Conservation (phyloP, 2,329 filamentous ascomycete genomes). For the Colletotrichum filicis region DNA sequence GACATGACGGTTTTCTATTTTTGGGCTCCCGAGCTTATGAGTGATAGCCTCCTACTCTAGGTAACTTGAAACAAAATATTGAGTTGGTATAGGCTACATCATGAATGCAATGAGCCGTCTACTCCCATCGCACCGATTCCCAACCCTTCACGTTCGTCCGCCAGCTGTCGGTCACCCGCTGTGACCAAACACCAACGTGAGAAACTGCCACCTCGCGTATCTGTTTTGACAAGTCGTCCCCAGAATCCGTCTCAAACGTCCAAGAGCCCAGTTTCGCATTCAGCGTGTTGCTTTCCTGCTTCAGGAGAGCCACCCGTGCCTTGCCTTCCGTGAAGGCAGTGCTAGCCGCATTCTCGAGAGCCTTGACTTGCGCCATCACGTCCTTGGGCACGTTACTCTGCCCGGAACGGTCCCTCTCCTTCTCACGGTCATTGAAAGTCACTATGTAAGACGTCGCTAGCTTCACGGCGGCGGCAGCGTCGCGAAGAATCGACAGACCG, state of each 20-base stretch:
- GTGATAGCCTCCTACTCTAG: not conserved
- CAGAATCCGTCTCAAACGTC: constrained; percentile 37
- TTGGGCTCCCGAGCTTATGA: constrained; percentile 3
- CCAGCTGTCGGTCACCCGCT: constrained; percentile 39
- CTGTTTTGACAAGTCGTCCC: constrained; percentile 21
- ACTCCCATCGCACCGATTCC: constrained; percentile 40
- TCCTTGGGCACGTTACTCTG: constrained; percentile 52
- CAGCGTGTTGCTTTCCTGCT: constrained; percentile 43
- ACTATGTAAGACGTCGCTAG: constrained; percentile 47
- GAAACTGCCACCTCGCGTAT: constrained; percentile 22
- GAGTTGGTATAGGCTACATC: not conserved
- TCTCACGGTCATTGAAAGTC: constrained; percentile 50
- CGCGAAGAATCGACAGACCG: constrained; percentile 49
- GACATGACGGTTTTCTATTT: constrained; percentile 13
- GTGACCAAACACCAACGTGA: constrained; percentile 33
- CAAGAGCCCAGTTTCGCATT: constrained; percentile 41
- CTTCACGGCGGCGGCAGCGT: constrained; percentile 48
- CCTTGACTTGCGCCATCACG: constrained; percentile 46
- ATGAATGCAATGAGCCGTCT: constrained; percentile 7
- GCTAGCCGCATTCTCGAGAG: constrained; percentile 44
- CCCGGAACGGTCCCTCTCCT: constrained; percentile 51
- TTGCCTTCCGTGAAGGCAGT: constrained; percentile 47
- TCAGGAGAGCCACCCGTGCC: constrained; percentile 41
- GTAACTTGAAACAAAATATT: not conserved
- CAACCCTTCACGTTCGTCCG: constrained; percentile 39